Percentiles rank a stretch among this genome's conserved stretches.
Evolutionary conservation across 2,329 filamentous ascomycete genomes (phyloP).

Genomic region (Scytalidium lignicola): DNA sequence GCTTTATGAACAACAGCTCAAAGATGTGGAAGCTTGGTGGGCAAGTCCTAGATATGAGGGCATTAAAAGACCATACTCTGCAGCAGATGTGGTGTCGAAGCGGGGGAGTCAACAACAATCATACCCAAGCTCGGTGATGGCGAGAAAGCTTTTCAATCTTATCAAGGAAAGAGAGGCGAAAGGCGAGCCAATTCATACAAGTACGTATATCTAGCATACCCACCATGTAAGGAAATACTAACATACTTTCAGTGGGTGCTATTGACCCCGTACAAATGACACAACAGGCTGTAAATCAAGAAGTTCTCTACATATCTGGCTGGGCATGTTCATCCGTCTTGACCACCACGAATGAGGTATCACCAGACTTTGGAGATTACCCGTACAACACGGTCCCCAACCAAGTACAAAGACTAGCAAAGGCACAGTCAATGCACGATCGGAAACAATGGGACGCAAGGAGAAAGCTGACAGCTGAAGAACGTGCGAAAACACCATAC

Average conservation of each 20-base stretch:
- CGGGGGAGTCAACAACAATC: constrained; percentile 79
- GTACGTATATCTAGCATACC: constrained; percentile 45
- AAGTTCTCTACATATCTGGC: constrained; percentile 91
- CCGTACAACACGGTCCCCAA: constrained; percentile 99
- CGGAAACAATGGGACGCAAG: constrained; percentile 88
- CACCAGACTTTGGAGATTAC: constrained; percentile 96
- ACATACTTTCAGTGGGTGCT: constrained; percentile 67
- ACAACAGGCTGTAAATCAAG: constrained; percentile 92
- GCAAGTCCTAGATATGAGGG: constrained; percentile 74
- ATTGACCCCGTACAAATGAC: constrained; percentile 99
- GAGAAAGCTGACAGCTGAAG: constrained; percentile 67
- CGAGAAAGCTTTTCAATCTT: constrained; percentile 87
- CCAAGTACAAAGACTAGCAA: constrained; percentile 92
- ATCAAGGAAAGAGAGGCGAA: constrained; percentile 71
- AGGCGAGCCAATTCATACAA: constrained; percentile 88
- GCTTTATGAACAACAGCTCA: constrained; percentile 76
- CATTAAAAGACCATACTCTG: constrained; percentile 87
- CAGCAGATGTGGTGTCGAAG: constrained; percentile 89
- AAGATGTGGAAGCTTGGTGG: constrained; percentile 91
- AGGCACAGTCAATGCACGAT: constrained; percentile 95
- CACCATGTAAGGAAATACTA: constrained; percentile 6
- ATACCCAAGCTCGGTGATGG: constrained; percentile 93
- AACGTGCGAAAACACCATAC: constrained; percentile 74
- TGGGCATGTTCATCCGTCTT: constrained; percentile 96
- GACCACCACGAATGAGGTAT: constrained; percentile 94